Percentiles rank a stretch among this genome's conserved stretches.
Conservation (phyloP, 768 basidiomycete species). For the Serendipita vermifera region DNA sequence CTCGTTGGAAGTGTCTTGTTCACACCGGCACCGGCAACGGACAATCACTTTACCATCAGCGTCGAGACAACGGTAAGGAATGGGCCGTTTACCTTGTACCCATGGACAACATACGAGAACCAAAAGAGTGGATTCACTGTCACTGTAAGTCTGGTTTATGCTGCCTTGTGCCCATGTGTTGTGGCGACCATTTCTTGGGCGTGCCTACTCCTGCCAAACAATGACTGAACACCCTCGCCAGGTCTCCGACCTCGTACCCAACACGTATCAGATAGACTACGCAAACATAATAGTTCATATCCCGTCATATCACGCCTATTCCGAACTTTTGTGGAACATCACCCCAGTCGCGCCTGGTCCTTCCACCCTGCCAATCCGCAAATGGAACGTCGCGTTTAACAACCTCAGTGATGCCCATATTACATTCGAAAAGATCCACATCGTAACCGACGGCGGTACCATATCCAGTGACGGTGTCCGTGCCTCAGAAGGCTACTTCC, state of each 20-base stretch:
- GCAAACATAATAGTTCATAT: slow-evolving; percentile 3
- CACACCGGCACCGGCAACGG: neutral
- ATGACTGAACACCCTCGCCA: no score
- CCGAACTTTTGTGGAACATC: neutral
- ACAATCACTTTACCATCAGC: slow-evolving; percentile 3
- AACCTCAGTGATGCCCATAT: neutral
- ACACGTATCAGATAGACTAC: neutral
- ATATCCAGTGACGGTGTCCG: neutral
- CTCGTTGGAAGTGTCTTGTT: neutral
- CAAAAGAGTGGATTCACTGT: no score
- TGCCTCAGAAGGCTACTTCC: neutral
- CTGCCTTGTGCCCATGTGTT: no score
- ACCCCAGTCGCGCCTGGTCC: neutral
- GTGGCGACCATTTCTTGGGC: no score
- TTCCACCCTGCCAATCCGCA: neutral
- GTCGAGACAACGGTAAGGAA: neutral
- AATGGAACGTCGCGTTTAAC: neutral
- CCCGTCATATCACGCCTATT: neutral
- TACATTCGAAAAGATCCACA: neutral
- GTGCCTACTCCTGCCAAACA: no score
- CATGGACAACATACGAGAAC: no score
- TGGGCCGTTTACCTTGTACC: neutral
- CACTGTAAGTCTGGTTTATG: no score
- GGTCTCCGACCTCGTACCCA: slow-evolving; percentile 3
- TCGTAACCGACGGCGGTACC: neutral